These are phyloP conservation scores for Epithemia pelagica DNA, from an alignment of 108 stramenopile species.

Conservation along the genomic window DNA sequence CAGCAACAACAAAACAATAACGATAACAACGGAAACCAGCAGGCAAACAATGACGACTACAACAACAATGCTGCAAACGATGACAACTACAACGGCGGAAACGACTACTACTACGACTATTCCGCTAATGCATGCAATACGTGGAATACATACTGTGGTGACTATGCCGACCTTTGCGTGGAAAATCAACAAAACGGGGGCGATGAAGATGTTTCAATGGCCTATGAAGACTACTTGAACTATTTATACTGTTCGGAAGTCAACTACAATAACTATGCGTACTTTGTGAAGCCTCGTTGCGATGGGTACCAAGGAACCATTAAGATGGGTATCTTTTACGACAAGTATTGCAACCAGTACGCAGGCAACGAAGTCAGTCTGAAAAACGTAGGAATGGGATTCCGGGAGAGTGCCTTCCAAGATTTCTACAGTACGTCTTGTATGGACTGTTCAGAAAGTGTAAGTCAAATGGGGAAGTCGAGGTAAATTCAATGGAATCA, in stretches of 20 bases:
- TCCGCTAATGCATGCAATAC: conserved; percentile 6
- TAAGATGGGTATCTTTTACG: conserved; percentile 46
- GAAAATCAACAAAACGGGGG: conserved; percentile 15
- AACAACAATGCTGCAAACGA: conserved; percentile 15
- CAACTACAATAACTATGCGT: conserved; percentile 23
- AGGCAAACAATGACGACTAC: conserved; percentile 10
- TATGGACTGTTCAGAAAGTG: conserved; percentile 40
- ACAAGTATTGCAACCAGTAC: conserved; percentile 46
- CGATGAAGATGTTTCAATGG: conserved; percentile 7
- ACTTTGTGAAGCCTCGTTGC: conserved; percentile 46
- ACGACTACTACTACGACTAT: conserved; percentile 6
- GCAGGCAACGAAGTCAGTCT: conserved; percentile 42
- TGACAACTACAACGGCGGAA: conserved; percentile 3
- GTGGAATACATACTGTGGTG: conserved; percentile 26
- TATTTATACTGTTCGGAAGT: conserved; percentile 38
- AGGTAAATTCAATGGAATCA: not conserved
- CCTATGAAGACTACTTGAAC: conserved; percentile 22
- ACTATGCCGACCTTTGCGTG: conserved; percentile 12
- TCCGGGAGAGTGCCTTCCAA: conserved; percentile 27
- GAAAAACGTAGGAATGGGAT: conserved; percentile 29
- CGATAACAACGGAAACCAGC: conserved; percentile 8
- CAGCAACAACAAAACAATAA: not conserved
- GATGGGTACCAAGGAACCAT: conserved; percentile 33
- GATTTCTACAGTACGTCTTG: conserved; percentile 27
- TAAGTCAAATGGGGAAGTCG: conserved; percentile 16